Percentiles rank a stretch among this genome's conserved stretches.
These are phyloP conservation scores for Schwanniomyces pseudopolymorphus DNA, from an alignment of 805 yeast species.

Conservation along the genomic window DNA sequence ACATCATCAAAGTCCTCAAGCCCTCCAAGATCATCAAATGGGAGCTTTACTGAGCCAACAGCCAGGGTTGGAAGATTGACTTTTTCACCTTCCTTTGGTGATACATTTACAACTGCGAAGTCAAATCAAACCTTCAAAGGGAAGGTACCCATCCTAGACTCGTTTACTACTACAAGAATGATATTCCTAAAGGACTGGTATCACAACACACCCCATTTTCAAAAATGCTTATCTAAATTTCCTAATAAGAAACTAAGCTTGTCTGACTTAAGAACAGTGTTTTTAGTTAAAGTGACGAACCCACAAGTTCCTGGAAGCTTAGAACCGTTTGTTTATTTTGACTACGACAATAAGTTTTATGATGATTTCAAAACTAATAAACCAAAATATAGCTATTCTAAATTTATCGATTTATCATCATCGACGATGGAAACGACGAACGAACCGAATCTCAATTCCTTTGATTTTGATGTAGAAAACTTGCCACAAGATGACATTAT, in stretches of 20 bases:
- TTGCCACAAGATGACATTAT: background rate
- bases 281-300: slow-evolving; percentile 13
- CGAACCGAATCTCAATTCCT: background rate
- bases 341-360: slow-evolving; percentile 15
- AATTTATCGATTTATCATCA: slow-evolving; percentile 12
- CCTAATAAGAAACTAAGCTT: background rate
- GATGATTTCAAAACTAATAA: slow-evolving; percentile 4
- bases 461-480: background rate
- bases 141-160: slow-evolving; percentile 9
- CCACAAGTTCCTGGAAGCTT: slow-evolving; percentile 7
- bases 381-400: background rate
- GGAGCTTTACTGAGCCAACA: background rate
- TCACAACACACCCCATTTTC: slow-evolving; percentile 16
- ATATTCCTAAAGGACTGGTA: slow-evolving; percentile 39
- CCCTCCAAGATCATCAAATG: background rate
- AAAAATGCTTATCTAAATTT: slow-evolving; percentile 6
- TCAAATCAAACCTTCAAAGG: background rate
- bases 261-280: slow-evolving; percentile 13
- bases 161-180: slow-evolving; percentile 22
- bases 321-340: slow-evolving; percentile 23
- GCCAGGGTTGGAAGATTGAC: slow-evolving; percentile 1
- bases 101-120: background rate
- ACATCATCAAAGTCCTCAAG: slow-evolving; percentile 8
- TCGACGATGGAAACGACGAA: background rate
- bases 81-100: slow-evolving; percentile 3